Evolutionary conservation across 2,329 filamentous ascomycete species (phyloP).

Genomic region (Juglanconis juglandina): DNA sequence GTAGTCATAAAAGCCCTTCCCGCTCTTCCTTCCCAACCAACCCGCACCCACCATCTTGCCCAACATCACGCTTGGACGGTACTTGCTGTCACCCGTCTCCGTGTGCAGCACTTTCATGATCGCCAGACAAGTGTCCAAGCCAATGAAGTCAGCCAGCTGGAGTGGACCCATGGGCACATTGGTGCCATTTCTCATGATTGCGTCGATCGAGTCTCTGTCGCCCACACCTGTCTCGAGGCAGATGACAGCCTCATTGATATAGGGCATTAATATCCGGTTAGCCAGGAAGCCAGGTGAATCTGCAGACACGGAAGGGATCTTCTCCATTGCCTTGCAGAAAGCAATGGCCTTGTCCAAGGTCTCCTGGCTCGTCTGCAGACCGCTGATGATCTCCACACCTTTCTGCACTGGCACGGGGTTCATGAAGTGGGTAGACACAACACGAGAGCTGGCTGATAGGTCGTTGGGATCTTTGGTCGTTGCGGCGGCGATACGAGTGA

Average conservation of each 20-base stretch:
- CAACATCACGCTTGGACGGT: slow-evolving; percentile 81
- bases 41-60: slow-evolving; percentile 97
- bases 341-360: slow-evolving; percentile 80
- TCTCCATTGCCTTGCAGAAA: slow-evolving; percentile 90
- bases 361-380: slow-evolving; percentile 78
- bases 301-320: slow-evolving; percentile 80
- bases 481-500: slow-evolving; percentile 90
- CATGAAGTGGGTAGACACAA: slow-evolving; percentile 98
- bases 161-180: slow-evolving; percentile 98
- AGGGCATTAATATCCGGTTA: slow-evolving; percentile 97
- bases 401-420: slow-evolving; percentile 97
- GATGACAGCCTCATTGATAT: slow-evolving; percentile 97
- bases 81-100: slow-evolving; percentile 94
- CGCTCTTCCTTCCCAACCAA: slow-evolving; percentile 96
- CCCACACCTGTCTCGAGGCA: slow-evolving; percentile 94
- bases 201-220: slow-evolving; percentile 85
- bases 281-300: slow-evolving; percentile 93
- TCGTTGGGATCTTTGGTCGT: slow-evolving; percentile 77
- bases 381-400: slow-evolving; percentile 95
- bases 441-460: slow-evolving; percentile 76
- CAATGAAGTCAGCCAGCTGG: slow-evolving; percentile 93
- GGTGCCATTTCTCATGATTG: slow-evolving; percentile 98
- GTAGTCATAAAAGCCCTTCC: slow-evolving; percentile 94
- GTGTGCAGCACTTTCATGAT: slow-evolving; percentile 95
- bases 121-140: slow-evolving; percentile 88